Evolutionary conservation across 1,284 basidiomycete species (phyloP).

Genomic region (Fomitopsis betulina): DNA sequence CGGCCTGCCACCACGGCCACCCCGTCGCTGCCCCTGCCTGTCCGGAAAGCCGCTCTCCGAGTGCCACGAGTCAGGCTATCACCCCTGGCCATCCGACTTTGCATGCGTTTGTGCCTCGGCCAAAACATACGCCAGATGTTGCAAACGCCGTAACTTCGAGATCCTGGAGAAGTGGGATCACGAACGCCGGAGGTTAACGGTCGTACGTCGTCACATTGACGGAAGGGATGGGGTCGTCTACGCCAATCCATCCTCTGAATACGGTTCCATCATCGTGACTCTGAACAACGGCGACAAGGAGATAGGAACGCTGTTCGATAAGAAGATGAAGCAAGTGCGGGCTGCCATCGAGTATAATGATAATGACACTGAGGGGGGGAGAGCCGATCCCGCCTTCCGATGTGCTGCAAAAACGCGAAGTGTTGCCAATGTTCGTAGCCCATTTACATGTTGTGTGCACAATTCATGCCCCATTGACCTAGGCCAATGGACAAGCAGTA

Average conservation of each 20-base stretch:
- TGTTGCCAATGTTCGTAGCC: neutral
- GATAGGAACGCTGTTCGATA: neutral
- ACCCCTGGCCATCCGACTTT: constrained; percentile 10
- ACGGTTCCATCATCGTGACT: neutral
- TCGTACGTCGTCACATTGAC: neutral
- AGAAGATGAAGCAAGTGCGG: neutral
- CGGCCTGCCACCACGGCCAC: constrained; percentile 2
- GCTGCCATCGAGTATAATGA: neutral
- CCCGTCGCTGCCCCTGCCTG: constrained; percentile 16
- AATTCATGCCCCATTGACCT: neutral
- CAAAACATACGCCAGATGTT: constrained; percentile 12
- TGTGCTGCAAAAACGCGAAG: neutral
- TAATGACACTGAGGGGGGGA: neutral
- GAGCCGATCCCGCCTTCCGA: neutral
- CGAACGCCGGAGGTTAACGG: neutral
- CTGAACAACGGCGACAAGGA: neutral
- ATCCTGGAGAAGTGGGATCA: constrained; percentile 11
- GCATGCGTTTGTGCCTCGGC: constrained; percentile 12
- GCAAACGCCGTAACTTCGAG: constrained; percentile 1
- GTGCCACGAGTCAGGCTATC: constrained; percentile 10
- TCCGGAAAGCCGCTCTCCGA: constrained; percentile 14
- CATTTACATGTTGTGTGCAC: neutral
- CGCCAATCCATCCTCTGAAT: neutral
- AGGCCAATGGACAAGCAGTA: neutral
- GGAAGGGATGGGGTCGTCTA: neutral